Conservation (phyloP, 176 grass and related monocot genomes). For the Alloteropsis semialata region DNA sequence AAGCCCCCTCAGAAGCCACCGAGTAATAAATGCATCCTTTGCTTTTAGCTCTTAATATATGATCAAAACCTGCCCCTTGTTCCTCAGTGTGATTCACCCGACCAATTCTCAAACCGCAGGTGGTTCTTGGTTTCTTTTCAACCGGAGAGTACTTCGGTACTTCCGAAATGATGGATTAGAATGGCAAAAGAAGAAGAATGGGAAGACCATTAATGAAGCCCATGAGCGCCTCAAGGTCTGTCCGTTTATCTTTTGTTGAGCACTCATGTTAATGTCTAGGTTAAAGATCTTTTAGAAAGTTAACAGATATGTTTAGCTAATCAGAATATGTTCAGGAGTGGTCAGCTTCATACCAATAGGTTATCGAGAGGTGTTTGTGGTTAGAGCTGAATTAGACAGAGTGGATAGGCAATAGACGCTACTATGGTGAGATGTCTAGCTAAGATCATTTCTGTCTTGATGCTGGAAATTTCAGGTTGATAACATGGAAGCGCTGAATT, state of each 20-base stretch:
- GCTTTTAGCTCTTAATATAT: conserved; percentile 26
- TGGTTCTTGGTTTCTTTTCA: conserved; percentile 92
- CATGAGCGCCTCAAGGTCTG: conserved; percentile 88
- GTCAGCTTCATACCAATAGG: neutral
- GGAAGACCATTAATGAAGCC: conserved; percentile 67
- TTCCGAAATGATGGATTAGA: conserved; percentile 79
- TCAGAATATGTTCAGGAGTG: neutral
- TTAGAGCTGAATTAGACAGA: neutral
- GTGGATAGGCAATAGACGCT: neutral
- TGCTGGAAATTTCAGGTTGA: conserved; percentile 55
- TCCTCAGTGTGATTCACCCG: conserved; percentile 11
- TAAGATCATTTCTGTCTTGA: conserved; percentile 13
- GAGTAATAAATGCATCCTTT: conserved; percentile 55
- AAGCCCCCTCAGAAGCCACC: conserved; percentile 61
- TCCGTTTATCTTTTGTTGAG: neutral
- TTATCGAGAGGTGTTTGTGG: neutral
- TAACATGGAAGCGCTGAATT: conserved; percentile 57
- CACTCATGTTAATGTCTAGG: neutral
- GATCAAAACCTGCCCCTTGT: neutral
- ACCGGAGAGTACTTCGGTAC: conserved; percentile 74
- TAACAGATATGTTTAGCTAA: neutral
- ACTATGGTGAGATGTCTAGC: neutral
- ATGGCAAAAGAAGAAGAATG: conserved; percentile 74
- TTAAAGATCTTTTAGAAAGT: neutral
- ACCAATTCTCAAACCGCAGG: conserved; percentile 44